Percentiles rank a stretch among this genome's conserved stretches.
These are phyloP conservation scores for Xylariaceae sp. DNA, from an alignment of 2,329 filamentous ascomycete species.

Conservation along the genomic window DNA sequence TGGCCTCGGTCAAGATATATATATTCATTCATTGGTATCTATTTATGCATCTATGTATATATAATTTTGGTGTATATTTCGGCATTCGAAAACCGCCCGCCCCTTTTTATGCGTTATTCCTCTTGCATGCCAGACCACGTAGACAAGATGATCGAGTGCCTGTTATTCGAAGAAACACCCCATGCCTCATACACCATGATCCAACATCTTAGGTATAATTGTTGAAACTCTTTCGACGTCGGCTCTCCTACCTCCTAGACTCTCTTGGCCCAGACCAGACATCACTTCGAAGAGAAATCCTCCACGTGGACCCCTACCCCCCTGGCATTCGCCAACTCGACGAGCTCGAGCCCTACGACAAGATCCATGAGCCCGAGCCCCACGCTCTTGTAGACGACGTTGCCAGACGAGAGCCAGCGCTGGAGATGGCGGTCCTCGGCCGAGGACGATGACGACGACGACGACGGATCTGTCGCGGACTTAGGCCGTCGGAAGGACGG, in stretches of 20 bases:
- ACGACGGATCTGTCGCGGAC: conserved; percentile 29
- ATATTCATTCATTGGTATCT: background rate
- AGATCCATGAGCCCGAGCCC: conserved; percentile 63
- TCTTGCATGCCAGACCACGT: too few species aligned
- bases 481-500: conserved; percentile 25
- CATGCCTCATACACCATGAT: too few species aligned
- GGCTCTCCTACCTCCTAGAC: background rate
- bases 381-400: conserved; percentile 64
- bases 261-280: background rate
- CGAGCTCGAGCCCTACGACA: conserved; percentile 53
- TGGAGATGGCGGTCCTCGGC: conserved; percentile 45
- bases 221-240: background rate
- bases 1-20: background rate
- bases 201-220: too few species aligned
- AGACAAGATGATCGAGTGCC: too few species aligned
- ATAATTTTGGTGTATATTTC: too few species aligned
- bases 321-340: conserved; percentile 50
- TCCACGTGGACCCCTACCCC: conserved; percentile 49
- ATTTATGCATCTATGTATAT: background rate
- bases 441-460: conserved; percentile 10
- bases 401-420: conserved; percentile 55
- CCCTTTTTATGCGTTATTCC: too few species aligned
- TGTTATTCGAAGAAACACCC: too few species aligned
- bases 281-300: conserved; percentile 35
- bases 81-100: too few species aligned